phyloP scores from a whole-genome alignment of 306 rosid genomes.

The Casuarina equisetifolia region DNA sequence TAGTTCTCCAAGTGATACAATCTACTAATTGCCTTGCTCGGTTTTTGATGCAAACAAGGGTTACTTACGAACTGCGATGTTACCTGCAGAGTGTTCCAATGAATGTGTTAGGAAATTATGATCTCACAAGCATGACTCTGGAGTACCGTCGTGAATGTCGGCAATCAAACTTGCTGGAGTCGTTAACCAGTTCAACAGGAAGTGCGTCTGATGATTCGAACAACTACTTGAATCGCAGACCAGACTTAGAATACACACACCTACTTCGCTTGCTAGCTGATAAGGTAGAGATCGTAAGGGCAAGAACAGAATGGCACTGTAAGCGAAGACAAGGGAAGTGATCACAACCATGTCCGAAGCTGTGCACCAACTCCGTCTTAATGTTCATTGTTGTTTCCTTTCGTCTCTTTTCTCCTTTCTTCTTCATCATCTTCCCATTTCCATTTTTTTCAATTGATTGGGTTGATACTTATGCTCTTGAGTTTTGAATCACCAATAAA shows the following conservation, averaged over 20 bases:
- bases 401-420: background rate
- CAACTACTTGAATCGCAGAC: conserved; percentile 40
- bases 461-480: background rate
- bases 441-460: background rate
- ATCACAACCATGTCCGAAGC: background rate
- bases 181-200: conserved; percentile 61
- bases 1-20: too few species aligned
- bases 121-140: conserved; percentile 72
- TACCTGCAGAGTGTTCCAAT: conserved; percentile 73
- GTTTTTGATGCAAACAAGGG: too few species aligned
- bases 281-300: conserved; percentile 70
- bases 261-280: conserved; percentile 69
- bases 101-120: conserved; percentile 54
- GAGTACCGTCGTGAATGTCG: conserved; percentile 84
- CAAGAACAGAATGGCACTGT: conserved; percentile 74
- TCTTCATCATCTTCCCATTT: background rate
- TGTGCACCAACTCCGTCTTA: background rate
- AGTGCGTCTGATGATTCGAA: conserved; percentile 35
- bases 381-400: background rate
- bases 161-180: conserved; percentile 71
- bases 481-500: background rate
- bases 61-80: background rate
- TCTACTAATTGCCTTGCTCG: too few species aligned
- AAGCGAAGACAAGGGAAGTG: conserved; percentile 18
- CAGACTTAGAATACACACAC: conserved; percentile 64